Conservation (phyloP, 169 alveolate genomes). For the Besnoitia besnoiti region DNA sequence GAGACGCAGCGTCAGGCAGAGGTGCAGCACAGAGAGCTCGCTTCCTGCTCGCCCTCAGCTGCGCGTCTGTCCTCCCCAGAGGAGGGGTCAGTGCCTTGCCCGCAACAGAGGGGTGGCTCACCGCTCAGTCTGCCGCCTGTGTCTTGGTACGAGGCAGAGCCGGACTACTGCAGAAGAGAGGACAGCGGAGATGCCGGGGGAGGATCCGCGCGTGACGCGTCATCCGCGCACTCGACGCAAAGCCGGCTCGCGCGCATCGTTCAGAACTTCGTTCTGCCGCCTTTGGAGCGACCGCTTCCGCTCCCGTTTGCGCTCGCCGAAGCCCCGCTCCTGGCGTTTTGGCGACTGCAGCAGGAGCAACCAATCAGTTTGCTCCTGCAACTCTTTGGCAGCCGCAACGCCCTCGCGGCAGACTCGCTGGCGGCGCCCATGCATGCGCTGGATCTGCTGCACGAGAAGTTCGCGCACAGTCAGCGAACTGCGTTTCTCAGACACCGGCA, state of each 20-base stretch:
- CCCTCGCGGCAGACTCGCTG: slow-evolving; percentile 45
- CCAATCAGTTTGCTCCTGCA: slow-evolving; percentile 11
- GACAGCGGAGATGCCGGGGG: background rate
- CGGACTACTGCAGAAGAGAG: background rate
- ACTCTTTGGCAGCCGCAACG: slow-evolving; percentile 45
- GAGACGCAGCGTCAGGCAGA: slow-evolving; percentile 26
- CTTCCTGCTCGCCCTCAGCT: background rate
- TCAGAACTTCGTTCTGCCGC: slow-evolving; percentile 57
- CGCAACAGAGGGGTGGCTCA: no score
- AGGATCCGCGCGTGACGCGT: background rate
- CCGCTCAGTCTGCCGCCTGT: background rate
- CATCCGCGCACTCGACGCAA: background rate
- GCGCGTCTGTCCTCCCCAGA: background rate
- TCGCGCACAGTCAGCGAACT: background rate
- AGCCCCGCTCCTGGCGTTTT: slow-evolving; percentile 54
- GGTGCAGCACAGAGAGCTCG: background rate
- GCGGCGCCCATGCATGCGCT: slow-evolving; percentile 64
- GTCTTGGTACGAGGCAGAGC: slow-evolving; percentile 10
- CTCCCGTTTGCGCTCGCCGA: slow-evolving; percentile 62
- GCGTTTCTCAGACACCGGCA: background rate
- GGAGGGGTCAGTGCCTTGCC: no score
- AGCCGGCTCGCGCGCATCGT: background rate
- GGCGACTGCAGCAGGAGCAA: slow-evolving; percentile 67
- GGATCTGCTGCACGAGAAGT: slow-evolving; percentile 47
- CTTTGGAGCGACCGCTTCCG: slow-evolving; percentile 58